These are phyloP conservation scores for Barnettozyma populi DNA, from an alignment of 805 yeast species.

Conservation along the genomic window DNA sequence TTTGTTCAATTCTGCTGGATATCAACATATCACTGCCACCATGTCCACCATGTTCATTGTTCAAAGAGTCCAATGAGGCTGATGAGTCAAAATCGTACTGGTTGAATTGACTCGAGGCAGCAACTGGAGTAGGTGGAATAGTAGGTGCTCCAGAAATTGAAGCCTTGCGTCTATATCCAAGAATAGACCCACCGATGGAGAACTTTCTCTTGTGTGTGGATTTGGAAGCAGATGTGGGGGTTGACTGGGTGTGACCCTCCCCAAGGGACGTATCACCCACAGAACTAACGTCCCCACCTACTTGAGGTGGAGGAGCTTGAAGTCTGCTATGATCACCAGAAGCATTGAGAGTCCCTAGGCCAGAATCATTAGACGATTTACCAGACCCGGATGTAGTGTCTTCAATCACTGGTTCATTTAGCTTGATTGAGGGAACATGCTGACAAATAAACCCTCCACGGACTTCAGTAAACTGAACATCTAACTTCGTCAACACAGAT, in stretches of 20 bases:
- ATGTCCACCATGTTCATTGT: slow-evolving; percentile 37
- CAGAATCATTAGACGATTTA: slow-evolving; percentile 15
- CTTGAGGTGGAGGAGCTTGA: slow-evolving; percentile 6
- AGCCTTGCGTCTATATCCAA: slow-evolving; percentile 44
- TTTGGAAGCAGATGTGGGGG: slow-evolving; percentile 25
- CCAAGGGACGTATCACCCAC: slow-evolving; percentile 15
- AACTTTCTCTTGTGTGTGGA: slow-evolving; percentile 53
- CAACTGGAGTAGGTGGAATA: slow-evolving; percentile 53
- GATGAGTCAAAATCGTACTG: slow-evolving; percentile 35
- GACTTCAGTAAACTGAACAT: slow-evolving; percentile 81
- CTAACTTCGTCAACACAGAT: slow-evolving; percentile 65
- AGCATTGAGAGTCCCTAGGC: slow-evolving; percentile 10
- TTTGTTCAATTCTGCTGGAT: slow-evolving; percentile 54
- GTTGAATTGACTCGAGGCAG: slow-evolving; percentile 31
- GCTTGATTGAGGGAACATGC: slow-evolving; percentile 46
- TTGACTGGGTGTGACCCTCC: slow-evolving; percentile 14
- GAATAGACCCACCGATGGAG: slow-evolving; percentile 53
- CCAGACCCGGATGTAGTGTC: slow-evolving; percentile 6
- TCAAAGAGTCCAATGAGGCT: slow-evolving; percentile 58
- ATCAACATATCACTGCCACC: slow-evolving; percentile 46
- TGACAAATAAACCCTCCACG: slow-evolving; percentile 90
- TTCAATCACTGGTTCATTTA: slow-evolving; percentile 1
- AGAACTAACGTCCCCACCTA: slow-evolving; percentile 11
- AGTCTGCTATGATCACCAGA: background rate
- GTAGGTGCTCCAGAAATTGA: slow-evolving; percentile 26